Evolutionary conservation across 257 asterid species (phyloP).

Genomic region (Solanum phureja): DNA sequence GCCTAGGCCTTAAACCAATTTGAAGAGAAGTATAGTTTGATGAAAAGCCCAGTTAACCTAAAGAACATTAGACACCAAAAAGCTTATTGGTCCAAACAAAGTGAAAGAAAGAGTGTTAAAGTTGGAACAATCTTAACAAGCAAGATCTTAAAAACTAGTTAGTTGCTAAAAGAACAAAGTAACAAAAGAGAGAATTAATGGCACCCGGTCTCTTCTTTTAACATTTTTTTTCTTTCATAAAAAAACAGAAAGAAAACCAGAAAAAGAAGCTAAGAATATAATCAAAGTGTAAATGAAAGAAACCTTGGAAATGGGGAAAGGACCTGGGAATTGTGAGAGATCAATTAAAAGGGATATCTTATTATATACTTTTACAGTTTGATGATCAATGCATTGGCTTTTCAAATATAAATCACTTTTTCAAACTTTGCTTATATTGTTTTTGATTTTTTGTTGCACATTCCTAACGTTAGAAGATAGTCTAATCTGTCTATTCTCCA

Average conservation of each 20-base stretch:
- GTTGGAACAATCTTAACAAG: slow-evolving; percentile 1
- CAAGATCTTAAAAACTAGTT: slow-evolving; percentile 4
- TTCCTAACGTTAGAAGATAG: not conserved
- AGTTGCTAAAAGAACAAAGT: not conserved
- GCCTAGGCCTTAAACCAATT: not conserved
- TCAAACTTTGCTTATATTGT: not conserved
- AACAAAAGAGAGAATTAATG: not conserved
- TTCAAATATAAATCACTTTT: not conserved
- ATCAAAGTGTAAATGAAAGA: not conserved
- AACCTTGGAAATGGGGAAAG: slow-evolving; percentile 3
- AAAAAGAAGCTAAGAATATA: slow-evolving; percentile 2
- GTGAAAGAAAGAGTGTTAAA: not conserved
- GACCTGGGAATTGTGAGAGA: not conserved
- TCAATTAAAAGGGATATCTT: not conserved
- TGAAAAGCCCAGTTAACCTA: not conserved
- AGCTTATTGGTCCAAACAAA: not conserved
- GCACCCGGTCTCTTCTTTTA: slow-evolving; percentile 1
- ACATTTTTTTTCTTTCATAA: not conserved
- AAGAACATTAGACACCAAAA: not conserved
- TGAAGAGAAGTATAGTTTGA: not conserved
- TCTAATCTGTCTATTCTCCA: not conserved
- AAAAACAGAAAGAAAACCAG: not conserved
- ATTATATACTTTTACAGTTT: not conserved
- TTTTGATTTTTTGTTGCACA: not conserved
- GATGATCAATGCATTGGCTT: not conserved